Evolutionary conservation across 2,329 filamentous ascomycete genomes (phyloP).

Genomic region (Stemphylium vesicarium): DNA sequence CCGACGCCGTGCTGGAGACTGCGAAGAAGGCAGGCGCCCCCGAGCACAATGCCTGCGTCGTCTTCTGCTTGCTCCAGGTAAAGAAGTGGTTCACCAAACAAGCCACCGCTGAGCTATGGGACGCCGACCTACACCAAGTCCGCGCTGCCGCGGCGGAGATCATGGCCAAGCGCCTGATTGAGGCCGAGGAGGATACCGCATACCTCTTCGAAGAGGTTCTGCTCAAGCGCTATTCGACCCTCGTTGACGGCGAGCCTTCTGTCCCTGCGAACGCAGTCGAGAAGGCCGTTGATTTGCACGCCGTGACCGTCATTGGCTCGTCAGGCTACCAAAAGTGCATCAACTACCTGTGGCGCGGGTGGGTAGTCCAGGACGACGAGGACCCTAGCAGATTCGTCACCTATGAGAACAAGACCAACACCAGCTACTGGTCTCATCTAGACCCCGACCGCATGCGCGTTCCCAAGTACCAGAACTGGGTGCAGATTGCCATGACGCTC

Average conservation of each 20-base stretch:
- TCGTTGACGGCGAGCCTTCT: constrained; percentile 74
- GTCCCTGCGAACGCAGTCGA: constrained; percentile 87
- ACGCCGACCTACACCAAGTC: constrained; percentile 80
- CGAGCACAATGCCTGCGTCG: constrained; percentile 78
- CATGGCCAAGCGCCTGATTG: constrained; percentile 89
- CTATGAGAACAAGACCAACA: constrained; percentile 82
- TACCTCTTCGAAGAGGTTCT: constrained; percentile 83
- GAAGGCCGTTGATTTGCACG: constrained; percentile 90
- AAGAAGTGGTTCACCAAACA: constrained; percentile 81
- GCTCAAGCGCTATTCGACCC: constrained; percentile 85
- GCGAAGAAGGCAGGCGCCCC: constrained; percentile 81
- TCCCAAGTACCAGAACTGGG: constrained; percentile 88
- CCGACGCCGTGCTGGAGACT: constrained; percentile 75
- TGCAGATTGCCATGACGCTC: constrained; percentile 84
- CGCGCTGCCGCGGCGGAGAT: constrained; percentile 86
- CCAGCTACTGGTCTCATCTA: constrained; percentile 78
- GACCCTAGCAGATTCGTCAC: constrained; percentile 89
- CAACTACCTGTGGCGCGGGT: constrained; percentile 89
- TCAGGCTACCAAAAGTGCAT: constrained; percentile 97
- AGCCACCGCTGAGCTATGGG: constrained; percentile 83
- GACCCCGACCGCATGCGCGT: constrained; percentile 94
- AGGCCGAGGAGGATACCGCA: constrained; percentile 77
- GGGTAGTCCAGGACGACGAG: constrained; percentile 94
- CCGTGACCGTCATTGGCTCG: constrained; percentile 84
- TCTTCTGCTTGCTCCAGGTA: constrained; percentile 80